Base-by-base conservation (phyloP, 352 stramenopile genomes). In the Aphanomyces invadans region DNA sequence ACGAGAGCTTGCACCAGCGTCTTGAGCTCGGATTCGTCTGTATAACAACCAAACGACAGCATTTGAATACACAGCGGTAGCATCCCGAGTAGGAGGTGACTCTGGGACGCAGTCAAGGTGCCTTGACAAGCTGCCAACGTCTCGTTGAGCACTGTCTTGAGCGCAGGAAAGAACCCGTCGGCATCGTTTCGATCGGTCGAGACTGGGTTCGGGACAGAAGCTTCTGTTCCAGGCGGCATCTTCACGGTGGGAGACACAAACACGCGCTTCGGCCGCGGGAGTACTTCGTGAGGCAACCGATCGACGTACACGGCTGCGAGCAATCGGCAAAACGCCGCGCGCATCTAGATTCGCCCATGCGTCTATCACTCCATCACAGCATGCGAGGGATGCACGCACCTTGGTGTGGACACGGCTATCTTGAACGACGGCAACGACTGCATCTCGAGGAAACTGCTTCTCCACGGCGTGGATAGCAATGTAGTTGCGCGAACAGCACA, bases 401-500 rank as follows among this genome's bases (percentile, higher is more conserved):
- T 21, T 60, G 12, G 4, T 60, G 26, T 60, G 26, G 4, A 21
- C 23, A 3, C n/a, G 5, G 29, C 33, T 3, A 42, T 60, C 9
- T 42, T 42, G 4, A 7, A 60, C 10, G 5, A 33, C 51, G 12
- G 15, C 25, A 19, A 60, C 11, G 10, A 60, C 29, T 7, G 29
- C 29, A 10, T 39, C 51, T 12, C 51, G 25, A 4, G 51, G 51
- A 7, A 60, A 33, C 15, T 39, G 29, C 26, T 19, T 25, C 29
- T 60, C 51, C 4, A 60, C 28, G 51, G 29, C 26, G 25, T 11
- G 7, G 25, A 60, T 60, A 12, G 26, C 25, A 38, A 60, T 42
- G 28, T 60, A 60, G 29, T 60, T 60, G 51, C 51, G 51, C 5
- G 51, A 60, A 4, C 11, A 25, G 9, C 25, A 12, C 51, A 60